Evolutionary conservation across 306 rosid genomes (phyloP).

Genomic region (Mimosa pudica): DNA sequence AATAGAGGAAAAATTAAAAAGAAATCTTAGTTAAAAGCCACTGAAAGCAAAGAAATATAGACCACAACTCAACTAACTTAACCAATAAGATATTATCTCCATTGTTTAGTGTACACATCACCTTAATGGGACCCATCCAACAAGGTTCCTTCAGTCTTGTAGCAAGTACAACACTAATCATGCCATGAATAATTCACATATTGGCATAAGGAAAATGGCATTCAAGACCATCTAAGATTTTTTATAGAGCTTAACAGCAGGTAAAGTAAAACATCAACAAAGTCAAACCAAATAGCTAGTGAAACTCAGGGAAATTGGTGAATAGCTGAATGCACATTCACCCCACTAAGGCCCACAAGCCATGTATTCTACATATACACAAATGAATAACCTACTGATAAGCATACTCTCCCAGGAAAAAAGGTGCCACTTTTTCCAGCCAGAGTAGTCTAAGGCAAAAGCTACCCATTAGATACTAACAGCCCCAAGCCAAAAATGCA

Average conservation of each 20-base stretch:
- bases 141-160: not conserved
- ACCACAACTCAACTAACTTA: not conserved
- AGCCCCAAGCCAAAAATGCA: not conserved
- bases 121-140: not conserved
- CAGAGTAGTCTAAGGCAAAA: not conserved
- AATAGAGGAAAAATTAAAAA: conserved; percentile 1
- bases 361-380: not conserved
- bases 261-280: not conserved
- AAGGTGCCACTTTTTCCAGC: not conserved
- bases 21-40: not conserved
- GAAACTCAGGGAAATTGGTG: not conserved
- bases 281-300: not conserved
- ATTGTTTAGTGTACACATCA: not conserved
- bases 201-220: not conserved
- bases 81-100: conserved; percentile 3
- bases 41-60: conserved; percentile 16
- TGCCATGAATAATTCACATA: not conserved
- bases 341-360: not conserved
- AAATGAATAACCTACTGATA: not conserved
- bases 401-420: not conserved
- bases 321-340: not conserved
- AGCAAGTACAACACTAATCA: not conserved
- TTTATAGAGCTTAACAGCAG: not conserved
- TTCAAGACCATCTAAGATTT: not conserved
- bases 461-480: not conserved